Percentiles rank a stretch among this genome's conserved stretches.
These are phyloP conservation scores for Naematelia aurantialba DNA, from an alignment of 768 basidiomycete species.

Conservation along the genomic window DNA sequence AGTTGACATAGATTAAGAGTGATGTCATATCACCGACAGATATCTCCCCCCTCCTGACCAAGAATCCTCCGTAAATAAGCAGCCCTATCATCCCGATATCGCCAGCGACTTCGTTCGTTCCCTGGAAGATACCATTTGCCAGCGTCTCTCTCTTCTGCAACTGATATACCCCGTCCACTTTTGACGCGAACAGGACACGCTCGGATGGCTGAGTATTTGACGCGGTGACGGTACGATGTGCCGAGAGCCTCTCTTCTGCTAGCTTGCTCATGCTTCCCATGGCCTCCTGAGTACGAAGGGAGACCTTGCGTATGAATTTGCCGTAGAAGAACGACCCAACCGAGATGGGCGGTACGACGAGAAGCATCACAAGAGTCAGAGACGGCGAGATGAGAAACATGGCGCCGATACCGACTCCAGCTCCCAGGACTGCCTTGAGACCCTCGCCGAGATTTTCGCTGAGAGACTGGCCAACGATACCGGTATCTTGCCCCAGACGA, in stretches of 20 bases:
- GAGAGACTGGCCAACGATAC: constrained; percentile 40
- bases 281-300: constrained; percentile 85
- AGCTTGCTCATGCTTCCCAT: constrained; percentile 92
- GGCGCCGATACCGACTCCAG: constrained; percentile 59
- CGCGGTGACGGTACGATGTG: constrained; percentile 58
- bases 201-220: constrained; percentile 79
- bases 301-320: constrained; percentile 76
- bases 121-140: constrained; percentile 87
- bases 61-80: constrained; percentile 71
- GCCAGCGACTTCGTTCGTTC: constrained; percentile 52
- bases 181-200: constrained; percentile 66
- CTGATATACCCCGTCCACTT: constrained; percentile 59
- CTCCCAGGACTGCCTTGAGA: constrained; percentile 42
- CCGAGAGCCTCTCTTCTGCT: constrained; percentile 73
- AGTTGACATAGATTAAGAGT: constrained; percentile 45
- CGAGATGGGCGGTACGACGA: constrained; percentile 59
- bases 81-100: constrained; percentile 46
- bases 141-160: constrained; percentile 80
- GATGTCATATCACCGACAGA: constrained; percentile 62
- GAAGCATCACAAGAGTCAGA: constrained; percentile 83
- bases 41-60: constrained; percentile 80
- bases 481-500: constrained; percentile 43
- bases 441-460: constrained; percentile 45
- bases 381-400: constrained; percentile 80
- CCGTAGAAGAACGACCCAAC: constrained; percentile 27